A percentile compares a stretch with the other conserved stretches of the same genome.
These are phyloP conservation scores for Talaromyces atroroseus DNA, from an alignment of 2,329 filamentous ascomycete species.

Conservation along the genomic window DNA sequence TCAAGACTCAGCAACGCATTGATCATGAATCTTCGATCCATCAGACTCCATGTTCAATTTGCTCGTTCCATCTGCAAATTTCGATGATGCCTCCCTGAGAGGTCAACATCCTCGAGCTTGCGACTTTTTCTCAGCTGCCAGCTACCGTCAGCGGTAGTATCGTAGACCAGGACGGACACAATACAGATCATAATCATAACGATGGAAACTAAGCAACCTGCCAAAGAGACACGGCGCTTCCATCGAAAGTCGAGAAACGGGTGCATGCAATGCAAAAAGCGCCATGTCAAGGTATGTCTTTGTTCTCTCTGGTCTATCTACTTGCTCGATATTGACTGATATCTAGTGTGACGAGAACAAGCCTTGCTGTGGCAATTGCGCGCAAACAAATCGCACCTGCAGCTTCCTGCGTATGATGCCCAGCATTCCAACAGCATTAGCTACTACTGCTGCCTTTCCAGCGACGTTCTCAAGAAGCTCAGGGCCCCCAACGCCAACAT, in stretches of 20 bases:
- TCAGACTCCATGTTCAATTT: too few relatives aligned
- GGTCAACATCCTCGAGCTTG: neutral
- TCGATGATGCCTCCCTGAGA: neutral
- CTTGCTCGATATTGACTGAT: neutral
- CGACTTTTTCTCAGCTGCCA: too few relatives aligned
- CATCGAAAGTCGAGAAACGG: slow-evolving; percentile 16
- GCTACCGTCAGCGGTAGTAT: neutral
- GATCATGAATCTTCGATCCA: neutral
- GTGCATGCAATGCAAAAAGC: slow-evolving; percentile 16
- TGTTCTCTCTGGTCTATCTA: too few relatives aligned
- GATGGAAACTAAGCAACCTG: neutral
- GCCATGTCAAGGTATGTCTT: slow-evolving; percentile 16
- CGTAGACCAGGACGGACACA: too few relatives aligned
- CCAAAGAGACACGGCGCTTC: slow-evolving; percentile 13
- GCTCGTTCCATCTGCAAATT: too few relatives aligned
- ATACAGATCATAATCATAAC: neutral
- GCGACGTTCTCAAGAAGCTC: neutral
- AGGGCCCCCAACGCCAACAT: neutral
- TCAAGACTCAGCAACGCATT: neutral
- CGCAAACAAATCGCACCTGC: slow-evolving; percentile 10
- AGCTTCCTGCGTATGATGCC: slow-evolving; percentile 13
- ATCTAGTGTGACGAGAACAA: slow-evolving; percentile 14
- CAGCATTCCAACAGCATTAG: slow-evolving; percentile 5
- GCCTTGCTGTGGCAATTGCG: slow-evolving; percentile 13
- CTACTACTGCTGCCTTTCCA: neutral